These are phyloP conservation scores for Schwanniomyces sp. DNA, from an alignment of 805 yeast species.

Conservation along the genomic window DNA sequence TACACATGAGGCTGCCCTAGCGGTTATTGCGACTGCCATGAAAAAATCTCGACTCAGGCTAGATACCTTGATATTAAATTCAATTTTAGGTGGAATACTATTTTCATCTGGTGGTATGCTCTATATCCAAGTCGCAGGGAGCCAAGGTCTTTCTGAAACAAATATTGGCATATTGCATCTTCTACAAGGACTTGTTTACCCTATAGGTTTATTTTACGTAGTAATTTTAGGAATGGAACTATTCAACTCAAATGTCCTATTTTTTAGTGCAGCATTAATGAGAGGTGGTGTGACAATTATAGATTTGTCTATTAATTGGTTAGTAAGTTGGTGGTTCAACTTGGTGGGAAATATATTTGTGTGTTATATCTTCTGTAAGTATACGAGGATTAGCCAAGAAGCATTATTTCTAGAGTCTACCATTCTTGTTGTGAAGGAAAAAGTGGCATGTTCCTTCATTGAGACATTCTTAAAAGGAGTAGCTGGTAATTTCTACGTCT, in stretches of 20 bases:
- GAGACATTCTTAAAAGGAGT: slow-evolving; percentile 68
- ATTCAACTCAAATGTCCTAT: slow-evolving; percentile 72
- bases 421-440: slow-evolving; percentile 42
- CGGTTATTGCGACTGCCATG: slow-evolving; percentile 84
- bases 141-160: slow-evolving; percentile 37
- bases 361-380: slow-evolving; percentile 60
- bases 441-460: slow-evolving; percentile 48
- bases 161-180: slow-evolving; percentile 56
- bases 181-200: slow-evolving; percentile 61
- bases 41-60: slow-evolving; percentile 70
- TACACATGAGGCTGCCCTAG: slow-evolving; percentile 80
- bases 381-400: slow-evolving; percentile 48
- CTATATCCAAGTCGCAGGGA: slow-evolving; percentile 53
- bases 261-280: slow-evolving; percentile 65
- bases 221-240: slow-evolving; percentile 74
- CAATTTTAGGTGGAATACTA: slow-evolving; percentile 67
- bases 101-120: slow-evolving; percentile 77
- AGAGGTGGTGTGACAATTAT: slow-evolving; percentile 68
- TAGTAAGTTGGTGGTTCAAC: slow-evolving; percentile 65
- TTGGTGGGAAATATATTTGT: slow-evolving; percentile 65
- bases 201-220: slow-evolving; percentile 75
- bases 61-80: slow-evolving; percentile 60
- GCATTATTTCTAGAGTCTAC: slow-evolving; percentile 50
- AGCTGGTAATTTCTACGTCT: slow-evolving; percentile 77
- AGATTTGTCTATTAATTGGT: slow-evolving; percentile 66